A percentile compares a stretch with the other conserved stretches of the same genome.
phyloP scores from a whole-genome alignment of 208 protist genomes.

The Crithidia thermophila region DNA sequence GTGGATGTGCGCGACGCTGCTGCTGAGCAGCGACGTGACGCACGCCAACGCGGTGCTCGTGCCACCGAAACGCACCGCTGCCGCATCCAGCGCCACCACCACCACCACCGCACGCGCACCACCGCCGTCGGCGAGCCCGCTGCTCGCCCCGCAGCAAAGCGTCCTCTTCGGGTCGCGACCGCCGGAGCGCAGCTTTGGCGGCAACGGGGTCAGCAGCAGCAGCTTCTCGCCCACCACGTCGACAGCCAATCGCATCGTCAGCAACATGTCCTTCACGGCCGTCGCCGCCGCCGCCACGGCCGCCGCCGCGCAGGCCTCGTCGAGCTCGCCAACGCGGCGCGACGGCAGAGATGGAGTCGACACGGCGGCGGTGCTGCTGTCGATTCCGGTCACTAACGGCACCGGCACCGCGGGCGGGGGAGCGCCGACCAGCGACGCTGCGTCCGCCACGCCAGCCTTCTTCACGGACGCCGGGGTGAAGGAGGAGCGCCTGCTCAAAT shows the following conservation, averaged over 20 bases:
- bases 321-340: neutral
- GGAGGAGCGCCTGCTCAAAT: slow-evolving; percentile 36
- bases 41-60: slow-evolving; percentile 38
- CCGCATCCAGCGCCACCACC: slow-evolving; percentile 4
- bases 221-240: slow-evolving; percentile 8
- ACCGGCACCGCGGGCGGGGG: neutral
- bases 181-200: slow-evolving; percentile 10
- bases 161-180: slow-evolving; percentile 17
- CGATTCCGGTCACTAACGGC: slow-evolving; percentile 23
- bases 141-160: slow-evolving; percentile 21
- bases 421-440: neutral
- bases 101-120: neutral
- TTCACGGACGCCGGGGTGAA: slow-evolving; percentile 26
- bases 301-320: slow-evolving; percentile 2
- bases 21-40: slow-evolving; percentile 42
- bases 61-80: neutral
- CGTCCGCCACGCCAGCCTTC: neutral
- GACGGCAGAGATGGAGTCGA: neutral
- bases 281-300: slow-evolving; percentile 15
- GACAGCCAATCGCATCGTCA: neutral
- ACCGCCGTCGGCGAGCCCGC: slow-evolving; percentile 6
- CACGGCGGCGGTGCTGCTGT: slow-evolving; percentile 20
- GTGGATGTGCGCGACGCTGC: slow-evolving; percentile 64
- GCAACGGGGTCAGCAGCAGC: neutral
- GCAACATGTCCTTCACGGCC: slow-evolving; percentile 20